Base-by-base conservation (phyloP, 352 stramenopile genomes). In the Phytophthora ohioensis region DNA sequence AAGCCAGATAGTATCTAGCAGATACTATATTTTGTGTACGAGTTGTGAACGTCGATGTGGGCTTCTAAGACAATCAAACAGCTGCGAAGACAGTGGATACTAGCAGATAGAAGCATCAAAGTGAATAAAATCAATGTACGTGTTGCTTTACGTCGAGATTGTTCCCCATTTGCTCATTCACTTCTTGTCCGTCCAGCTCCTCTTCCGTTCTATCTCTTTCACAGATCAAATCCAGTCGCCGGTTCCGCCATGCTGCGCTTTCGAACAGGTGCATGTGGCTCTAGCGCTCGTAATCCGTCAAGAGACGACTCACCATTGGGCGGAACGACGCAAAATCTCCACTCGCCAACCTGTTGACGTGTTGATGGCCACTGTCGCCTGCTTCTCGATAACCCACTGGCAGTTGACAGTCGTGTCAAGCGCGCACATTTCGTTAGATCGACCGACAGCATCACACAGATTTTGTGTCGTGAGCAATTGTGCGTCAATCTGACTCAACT, bases 331-430 rank as follows among this genome's bases (percentile, higher is more conserved):
- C 21, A 27, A 27, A 27, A 27, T 27, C 21, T 27, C 21, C 21
- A 27, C 21, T 27, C 21, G 21, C 21, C 21, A 43, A 17, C 3
- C 5, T 35, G 51, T 57, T 47, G 52, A 48, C 49, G 42, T 10
- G 5, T 56, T 56, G 49, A 56, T 56, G 42, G 32, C 56, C 32
- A 47, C 42, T 15, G 43, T 27, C 57, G 57, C 52, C 59, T 52
- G 48, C 8, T 67, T 67, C 48, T 53, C 38, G 8, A 53, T 42
- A 59, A 53, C 59, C 59, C 39, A 38, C 53, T 67, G 47, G 47
- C n/a, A 34, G 8, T 4, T 42, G 32, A 34, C 12, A 27, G 21
- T 27, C 21, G 21, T 27, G 21, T 27, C 21, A 27, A 27, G 21
- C 12, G 32, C 13, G 54, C 45, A 57, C 34, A 57, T 34, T 64